phyloP scores from a whole-genome alignment of 2,329 filamentous ascomycete genomes.

The Penicillium sp. region DNA sequence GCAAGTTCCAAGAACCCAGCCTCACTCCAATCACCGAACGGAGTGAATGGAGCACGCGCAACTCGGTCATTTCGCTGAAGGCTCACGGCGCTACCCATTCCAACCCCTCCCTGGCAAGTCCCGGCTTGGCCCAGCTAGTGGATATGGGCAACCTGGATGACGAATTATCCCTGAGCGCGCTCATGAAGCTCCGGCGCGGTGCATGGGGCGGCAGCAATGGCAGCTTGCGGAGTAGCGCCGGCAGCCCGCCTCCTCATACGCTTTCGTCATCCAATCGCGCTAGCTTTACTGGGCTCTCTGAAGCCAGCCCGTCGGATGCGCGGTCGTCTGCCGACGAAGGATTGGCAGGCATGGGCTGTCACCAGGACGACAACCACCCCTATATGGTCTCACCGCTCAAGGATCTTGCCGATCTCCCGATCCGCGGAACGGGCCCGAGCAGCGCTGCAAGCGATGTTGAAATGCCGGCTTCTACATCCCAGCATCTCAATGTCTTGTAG shows the following conservation, averaged over 20 bases:
- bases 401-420: constrained; percentile 18
- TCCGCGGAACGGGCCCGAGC: constrained; percentile 11
- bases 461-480: constrained; percentile 7
- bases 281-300: constrained; percentile 36
- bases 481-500: constrained; percentile 10
- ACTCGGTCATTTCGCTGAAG: constrained; percentile 76
- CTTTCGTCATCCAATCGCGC: constrained; percentile 33
- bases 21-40: constrained; percentile 94
- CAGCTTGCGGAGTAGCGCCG: constrained; percentile 59
- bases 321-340: constrained; percentile 15
- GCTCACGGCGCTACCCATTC: constrained; percentile 51
- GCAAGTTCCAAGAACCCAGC: constrained; percentile 79
- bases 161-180: constrained; percentile 70
- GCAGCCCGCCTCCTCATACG: constrained; percentile 43
- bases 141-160: constrained; percentile 59
- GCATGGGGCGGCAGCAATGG: constrained; percentile 80
- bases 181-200: constrained; percentile 69
- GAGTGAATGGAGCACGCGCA: constrained; percentile 92
- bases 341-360: constrained; percentile 3
- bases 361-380: constrained; percentile 11
- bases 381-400: constrained; percentile 13
- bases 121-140: constrained; percentile 74
- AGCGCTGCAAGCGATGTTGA: constrained; percentile 11
- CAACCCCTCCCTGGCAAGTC: constrained; percentile 60
- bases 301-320: constrained; percentile 29